phyloP scores from a whole-genome alignment of 2,329 filamentous ascomycete genomes.

The Fusarium citri region DNA sequence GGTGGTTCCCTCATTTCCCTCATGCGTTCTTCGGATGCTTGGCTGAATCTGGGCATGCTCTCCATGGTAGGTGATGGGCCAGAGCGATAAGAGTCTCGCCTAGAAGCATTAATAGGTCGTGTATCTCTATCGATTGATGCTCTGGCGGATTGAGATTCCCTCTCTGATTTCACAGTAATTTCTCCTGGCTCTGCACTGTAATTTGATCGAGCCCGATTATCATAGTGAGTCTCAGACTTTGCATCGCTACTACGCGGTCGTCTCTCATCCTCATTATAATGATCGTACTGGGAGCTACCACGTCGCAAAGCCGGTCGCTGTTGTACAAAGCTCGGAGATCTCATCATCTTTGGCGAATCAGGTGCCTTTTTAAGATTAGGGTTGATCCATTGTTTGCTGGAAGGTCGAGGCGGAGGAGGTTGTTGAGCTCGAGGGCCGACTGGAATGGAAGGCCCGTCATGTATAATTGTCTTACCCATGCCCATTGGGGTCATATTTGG shows the following conservation, averaged over 20 bases:
- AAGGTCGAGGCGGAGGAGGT: slow-evolving; percentile 57
- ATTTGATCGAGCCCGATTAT: slow-evolving; percentile 54
- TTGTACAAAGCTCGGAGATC: slow-evolving; percentile 63
- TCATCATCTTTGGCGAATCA: slow-evolving; percentile 64
- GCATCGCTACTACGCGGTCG: slow-evolving; percentile 66
- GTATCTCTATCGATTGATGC: slow-evolving; percentile 43
- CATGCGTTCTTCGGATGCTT: slow-evolving; percentile 13
- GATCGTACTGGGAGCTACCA: slow-evolving; percentile 53
- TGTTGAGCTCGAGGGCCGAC: slow-evolving; percentile 66
- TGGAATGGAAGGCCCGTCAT: slow-evolving; percentile 63
- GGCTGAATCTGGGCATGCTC: slow-evolving; percentile 30
- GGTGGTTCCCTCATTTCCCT: slow-evolving; percentile 24
- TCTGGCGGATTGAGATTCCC: slow-evolving; percentile 52
- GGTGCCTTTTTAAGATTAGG: slow-evolving; percentile 63
- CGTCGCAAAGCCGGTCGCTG: slow-evolving; percentile 54
- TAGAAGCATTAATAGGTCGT: slow-evolving; percentile 23
- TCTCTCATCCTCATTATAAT: slow-evolving; percentile 55
- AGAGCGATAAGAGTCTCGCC: slow-evolving; percentile 33
- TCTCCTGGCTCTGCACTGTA: slow-evolving; percentile 62
- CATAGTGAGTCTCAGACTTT: slow-evolving; percentile 57
- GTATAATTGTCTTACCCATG: slow-evolving; percentile 54
- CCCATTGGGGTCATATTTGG: slow-evolving; percentile 52
- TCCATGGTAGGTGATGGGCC: slow-evolving; percentile 44
- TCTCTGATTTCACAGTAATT: slow-evolving; percentile 56
- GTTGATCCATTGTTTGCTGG: slow-evolving; percentile 71